Conservation (phyloP, 441 rosid species). For the Euphorbia celastroides region DNA sequence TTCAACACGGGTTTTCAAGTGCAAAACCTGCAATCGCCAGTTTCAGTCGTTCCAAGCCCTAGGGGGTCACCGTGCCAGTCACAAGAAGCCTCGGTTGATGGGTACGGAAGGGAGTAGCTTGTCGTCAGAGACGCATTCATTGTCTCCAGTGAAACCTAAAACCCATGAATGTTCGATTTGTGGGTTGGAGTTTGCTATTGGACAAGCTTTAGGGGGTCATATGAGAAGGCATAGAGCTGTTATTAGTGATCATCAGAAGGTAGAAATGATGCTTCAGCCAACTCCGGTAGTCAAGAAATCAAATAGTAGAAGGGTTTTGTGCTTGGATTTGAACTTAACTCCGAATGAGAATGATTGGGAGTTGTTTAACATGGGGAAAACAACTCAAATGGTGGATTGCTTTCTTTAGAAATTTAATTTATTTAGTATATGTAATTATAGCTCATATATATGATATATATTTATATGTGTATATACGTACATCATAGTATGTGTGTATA, state of each 20-base stretch:
- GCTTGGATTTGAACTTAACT: slow-evolving; percentile 67
- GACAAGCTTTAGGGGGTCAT: slow-evolving; percentile 95
- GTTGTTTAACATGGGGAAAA: slow-evolving; percentile 30
- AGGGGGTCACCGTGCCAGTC: slow-evolving; percentile 96
- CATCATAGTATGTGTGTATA: neutral
- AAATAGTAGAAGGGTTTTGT: slow-evolving; percentile 37
- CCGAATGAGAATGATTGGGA: slow-evolving; percentile 56
- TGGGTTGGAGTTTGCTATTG: slow-evolving; percentile 78
- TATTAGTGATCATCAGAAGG: slow-evolving; percentile 14
- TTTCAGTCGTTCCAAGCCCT: slow-evolving; percentile 91
- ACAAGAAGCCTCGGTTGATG: slow-evolving; percentile 57
- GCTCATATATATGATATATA: neutral
- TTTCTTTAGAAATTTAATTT: slow-evolving; percentile 20
- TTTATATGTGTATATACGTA: neutral
- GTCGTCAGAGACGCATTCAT: slow-evolving; percentile 14
- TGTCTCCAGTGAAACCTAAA: slow-evolving; percentile 30
- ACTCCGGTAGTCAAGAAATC: slow-evolving; percentile 35
- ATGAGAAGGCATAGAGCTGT: slow-evolving; percentile 81
- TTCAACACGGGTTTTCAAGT: slow-evolving; percentile 56
- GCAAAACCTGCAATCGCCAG: slow-evolving; percentile 76
- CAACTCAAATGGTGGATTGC: slow-evolving; percentile 32
- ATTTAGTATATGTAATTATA: neutral
- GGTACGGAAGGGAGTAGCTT: slow-evolving; percentile 18
- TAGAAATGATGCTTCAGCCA: neutral
- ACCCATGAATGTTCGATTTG: slow-evolving; percentile 89